Evolutionary conservation across 352 stramenopile genomes (phyloP).

Genomic region (Aphanomyces stellatus): DNA sequence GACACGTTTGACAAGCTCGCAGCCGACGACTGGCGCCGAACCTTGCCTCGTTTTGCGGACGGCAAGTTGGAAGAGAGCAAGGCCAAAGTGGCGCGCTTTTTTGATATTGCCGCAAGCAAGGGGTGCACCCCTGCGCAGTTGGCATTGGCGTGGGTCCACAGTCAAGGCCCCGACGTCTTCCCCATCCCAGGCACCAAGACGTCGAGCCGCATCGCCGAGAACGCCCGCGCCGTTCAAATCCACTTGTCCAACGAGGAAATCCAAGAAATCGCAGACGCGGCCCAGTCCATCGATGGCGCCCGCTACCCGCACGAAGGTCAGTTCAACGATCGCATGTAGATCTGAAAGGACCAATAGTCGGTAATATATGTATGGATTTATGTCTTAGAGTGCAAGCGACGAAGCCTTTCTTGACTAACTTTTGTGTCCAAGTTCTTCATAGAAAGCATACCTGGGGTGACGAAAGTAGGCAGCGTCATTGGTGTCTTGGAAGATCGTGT

Average conservation of each 20-base stretch:
- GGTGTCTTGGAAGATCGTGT: too few species aligned
- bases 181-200: constrained; percentile 25
- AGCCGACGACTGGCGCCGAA: not conserved
- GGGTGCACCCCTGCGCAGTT: constrained; percentile 23
- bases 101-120: constrained; percentile 13
- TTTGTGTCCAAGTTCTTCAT: too few species aligned
- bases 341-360: too few species aligned
- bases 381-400: too few species aligned
- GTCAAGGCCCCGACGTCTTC: constrained; percentile 23
- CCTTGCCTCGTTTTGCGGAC: not conserved
- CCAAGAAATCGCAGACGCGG: not conserved
- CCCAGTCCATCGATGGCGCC: not conserved
- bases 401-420: too few species aligned
- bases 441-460: too few species aligned
- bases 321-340: not conserved
- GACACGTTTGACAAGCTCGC: not conserved
- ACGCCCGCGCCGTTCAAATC: constrained; percentile 15
- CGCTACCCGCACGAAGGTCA: not conserved
- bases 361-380: too few species aligned
- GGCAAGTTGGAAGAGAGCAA: not conserved
- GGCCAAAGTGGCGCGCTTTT: not conserved
- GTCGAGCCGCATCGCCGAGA: constrained; percentile 10
- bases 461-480: too few species aligned
- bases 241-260: not conserved
- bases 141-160: constrained; percentile 25